These are phyloP conservation scores for Torrubiella hemipterigena DNA, from an alignment of 2,329 filamentous ascomycete genomes.

Conservation along the genomic window DNA sequence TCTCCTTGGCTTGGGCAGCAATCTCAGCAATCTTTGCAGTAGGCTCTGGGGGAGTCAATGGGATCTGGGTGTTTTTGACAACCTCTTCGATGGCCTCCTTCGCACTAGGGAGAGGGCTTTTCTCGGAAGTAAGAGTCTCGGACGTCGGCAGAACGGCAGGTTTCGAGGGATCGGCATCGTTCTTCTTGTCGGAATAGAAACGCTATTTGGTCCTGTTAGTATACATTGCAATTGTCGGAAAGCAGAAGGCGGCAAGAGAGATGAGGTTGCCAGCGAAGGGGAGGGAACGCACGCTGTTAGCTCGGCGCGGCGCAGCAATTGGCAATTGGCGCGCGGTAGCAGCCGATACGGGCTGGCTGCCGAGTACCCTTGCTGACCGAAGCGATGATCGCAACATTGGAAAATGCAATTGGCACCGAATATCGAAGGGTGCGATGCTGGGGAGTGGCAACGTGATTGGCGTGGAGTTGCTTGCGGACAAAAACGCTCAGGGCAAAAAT, in stretches of 20 bases:
- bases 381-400: constrained; percentile 60
- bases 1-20: constrained; percentile 13
- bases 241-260: too few relatives aligned
- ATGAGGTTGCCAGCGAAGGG: not conserved
- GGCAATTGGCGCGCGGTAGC: constrained; percentile 49
- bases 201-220: constrained; percentile 27
- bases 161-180: constrained; percentile 36
- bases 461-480: constrained; percentile 18
- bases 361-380: constrained; percentile 49
- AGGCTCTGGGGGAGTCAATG: constrained; percentile 24
- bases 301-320: constrained; percentile 20
- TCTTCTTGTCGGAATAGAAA: constrained; percentile 43
- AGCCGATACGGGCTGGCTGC: constrained; percentile 40
- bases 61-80: constrained; percentile 23
- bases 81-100: constrained; percentile 24
- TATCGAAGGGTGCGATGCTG: constrained; percentile 20
- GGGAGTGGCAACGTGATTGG: constrained; percentile 8
- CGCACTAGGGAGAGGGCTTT: constrained; percentile 25
- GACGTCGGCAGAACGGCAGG: constrained; percentile 40
- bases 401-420: constrained; percentile 34
- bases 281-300: constrained; percentile 9
- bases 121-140: constrained; percentile 37
- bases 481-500: constrained; percentile 32
- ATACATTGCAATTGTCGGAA: not conserved
- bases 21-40: constrained; percentile 16